Percentiles rank a stretch among this genome's conserved stretches.
These are phyloP conservation scores for Fusarium kyushuense DNA, from an alignment of 2,329 filamentous ascomycete genomes.

Conservation along the genomic window DNA sequence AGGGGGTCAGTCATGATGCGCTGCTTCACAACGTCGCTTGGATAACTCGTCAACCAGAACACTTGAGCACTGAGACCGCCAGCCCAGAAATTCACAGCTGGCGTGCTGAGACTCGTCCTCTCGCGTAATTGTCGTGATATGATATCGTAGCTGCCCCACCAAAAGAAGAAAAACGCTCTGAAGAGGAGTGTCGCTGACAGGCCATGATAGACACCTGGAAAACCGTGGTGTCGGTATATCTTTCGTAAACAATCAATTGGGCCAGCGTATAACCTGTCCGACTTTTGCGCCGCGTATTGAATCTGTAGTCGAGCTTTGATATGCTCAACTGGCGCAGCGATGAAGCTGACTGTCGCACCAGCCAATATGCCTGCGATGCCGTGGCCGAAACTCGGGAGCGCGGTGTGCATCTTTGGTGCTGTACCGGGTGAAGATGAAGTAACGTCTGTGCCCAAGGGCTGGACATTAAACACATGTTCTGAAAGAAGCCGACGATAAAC, in stretches of 20 bases:
- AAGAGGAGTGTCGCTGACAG: constrained; percentile 88
- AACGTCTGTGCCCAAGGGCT: constrained; percentile 32
- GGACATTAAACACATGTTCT: constrained; percentile 78
- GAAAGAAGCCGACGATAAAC: constrained; percentile 88
- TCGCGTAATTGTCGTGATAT: constrained; percentile 76
- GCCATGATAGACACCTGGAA: constrained; percentile 87
- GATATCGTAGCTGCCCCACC: constrained; percentile 96
- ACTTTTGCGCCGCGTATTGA: constrained; percentile 86
- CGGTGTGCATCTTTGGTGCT: constrained; percentile 43
- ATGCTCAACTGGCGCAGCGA: constrained; percentile 94
- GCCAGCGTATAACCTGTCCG: constrained; percentile 82
- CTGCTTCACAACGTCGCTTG: constrained; percentile 94
- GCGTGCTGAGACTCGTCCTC: constrained; percentile 77
- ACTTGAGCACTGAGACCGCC: constrained; percentile 92
- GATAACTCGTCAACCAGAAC: constrained; percentile 94
- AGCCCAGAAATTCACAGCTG: constrained; percentile 96
- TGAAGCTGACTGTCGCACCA: constrained; percentile 89
- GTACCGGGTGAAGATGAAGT: constrained; percentile 25
- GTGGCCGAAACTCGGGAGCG: constrained; percentile 82
- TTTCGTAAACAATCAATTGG: constrained; percentile 86
- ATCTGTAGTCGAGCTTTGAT: constrained; percentile 94
- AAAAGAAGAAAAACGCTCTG: constrained; percentile 94
- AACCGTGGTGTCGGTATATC: constrained; percentile 77
- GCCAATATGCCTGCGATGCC: constrained; percentile 89
- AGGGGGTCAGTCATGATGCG: constrained; percentile 96